A percentile compares a stretch with the other conserved stretches of the same genome.
These are phyloP conservation scores for Hypoxylon rubiginosum DNA, from an alignment of 2,329 filamentous ascomycete genomes.

Conservation along the genomic window DNA sequence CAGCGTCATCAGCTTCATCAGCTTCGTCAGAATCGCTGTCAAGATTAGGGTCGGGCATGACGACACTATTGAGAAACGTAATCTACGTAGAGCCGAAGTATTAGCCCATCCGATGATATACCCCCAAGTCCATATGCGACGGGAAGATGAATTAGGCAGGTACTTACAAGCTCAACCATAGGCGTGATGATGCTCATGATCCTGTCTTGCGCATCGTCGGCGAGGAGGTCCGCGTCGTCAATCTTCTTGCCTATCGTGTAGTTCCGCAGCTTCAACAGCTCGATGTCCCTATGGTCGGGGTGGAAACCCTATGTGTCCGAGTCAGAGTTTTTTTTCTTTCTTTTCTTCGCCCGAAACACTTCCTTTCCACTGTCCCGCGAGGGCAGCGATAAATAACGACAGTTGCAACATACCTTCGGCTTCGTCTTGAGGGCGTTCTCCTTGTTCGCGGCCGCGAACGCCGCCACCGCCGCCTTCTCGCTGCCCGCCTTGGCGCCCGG, in stretches of 20 bases:
- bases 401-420: conserved; percentile 74
- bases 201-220: conserved; percentile 72
- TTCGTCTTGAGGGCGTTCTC: conserved; percentile 85
- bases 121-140: background rate
- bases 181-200: conserved; percentile 74
- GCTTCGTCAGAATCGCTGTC: conserved; percentile 59
- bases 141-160: conserved; percentile 29
- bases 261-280: conserved; percentile 82
- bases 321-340: too few relatives aligned
- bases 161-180: conserved; percentile 84
- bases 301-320: conserved; percentile 73
- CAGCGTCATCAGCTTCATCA: too few relatives aligned
- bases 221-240: conserved; percentile 73
- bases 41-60: conserved; percentile 75
- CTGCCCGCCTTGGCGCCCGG: conserved; percentile 66
- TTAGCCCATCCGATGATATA: background rate
- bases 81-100: conserved; percentile 62
- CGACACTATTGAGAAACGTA: conserved; percentile 77
- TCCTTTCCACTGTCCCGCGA: background rate
- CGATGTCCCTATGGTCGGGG: conserved; percentile 81
- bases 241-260: conserved; percentile 80
- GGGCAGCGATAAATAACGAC: too few relatives aligned
- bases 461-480: conserved; percentile 67
- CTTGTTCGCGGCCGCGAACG: conserved; percentile 78
- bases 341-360: too few relatives aligned